These are phyloP conservation scores for Cladorrhinum samala DNA, from an alignment of 495 filamentous ascomycete genomes.

Conservation along the genomic window DNA sequence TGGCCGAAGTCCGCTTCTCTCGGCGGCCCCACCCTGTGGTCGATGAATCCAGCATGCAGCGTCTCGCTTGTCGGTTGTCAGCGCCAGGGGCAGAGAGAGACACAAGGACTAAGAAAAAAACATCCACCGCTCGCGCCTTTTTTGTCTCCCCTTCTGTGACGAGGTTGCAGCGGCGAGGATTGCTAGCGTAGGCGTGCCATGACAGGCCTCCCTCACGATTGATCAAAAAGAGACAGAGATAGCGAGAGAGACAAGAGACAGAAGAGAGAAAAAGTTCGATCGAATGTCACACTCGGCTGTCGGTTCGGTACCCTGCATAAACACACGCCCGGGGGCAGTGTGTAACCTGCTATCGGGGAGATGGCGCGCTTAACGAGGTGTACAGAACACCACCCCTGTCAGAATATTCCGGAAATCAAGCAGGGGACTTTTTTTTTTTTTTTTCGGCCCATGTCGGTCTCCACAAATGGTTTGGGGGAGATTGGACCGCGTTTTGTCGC, in stretches of 20 bases:
- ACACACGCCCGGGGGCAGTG: neutral
- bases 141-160: neutral
- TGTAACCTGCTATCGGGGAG: conserved; percentile 3
- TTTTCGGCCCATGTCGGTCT: neutral
- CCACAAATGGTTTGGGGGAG: neutral
- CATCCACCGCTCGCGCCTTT: neutral
- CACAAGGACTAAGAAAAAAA: neutral
- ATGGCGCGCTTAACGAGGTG: neutral
- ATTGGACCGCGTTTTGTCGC: neutral
- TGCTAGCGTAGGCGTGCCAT: too few species aligned
- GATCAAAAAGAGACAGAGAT: too few species aligned
- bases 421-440: neutral
- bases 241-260: too few species aligned
- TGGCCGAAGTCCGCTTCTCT: neutral
- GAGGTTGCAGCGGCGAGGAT: neutral
- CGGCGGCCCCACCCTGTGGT: too few species aligned
- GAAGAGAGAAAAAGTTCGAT: too few species aligned
- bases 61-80: too few species aligned
- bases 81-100: neutral
- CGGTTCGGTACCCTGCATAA: neutral
- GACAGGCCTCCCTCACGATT: too few species aligned
- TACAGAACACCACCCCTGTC: neutral
- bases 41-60: too few species aligned
- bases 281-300: neutral
- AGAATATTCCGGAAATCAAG: conserved; percentile 4